Percentiles rank a stretch among this genome's conserved stretches.
These are phyloP conservation scores for Aquanectria penicillioides DNA, from an alignment of 2,329 filamentous ascomycete species.

Conservation along the genomic window DNA sequence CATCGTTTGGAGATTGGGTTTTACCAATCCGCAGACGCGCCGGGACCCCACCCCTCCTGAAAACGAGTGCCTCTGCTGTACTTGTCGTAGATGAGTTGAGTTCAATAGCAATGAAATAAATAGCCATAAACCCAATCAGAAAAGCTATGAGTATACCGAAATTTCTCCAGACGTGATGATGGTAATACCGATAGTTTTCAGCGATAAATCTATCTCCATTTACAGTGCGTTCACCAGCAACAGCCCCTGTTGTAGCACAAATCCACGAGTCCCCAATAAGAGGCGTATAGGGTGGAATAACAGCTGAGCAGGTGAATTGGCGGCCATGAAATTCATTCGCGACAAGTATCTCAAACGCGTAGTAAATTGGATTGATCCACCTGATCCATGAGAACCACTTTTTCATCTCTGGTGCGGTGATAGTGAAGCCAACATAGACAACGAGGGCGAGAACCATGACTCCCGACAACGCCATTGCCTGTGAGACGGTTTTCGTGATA, in stretches of 20 bases:
- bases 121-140: conserved; percentile 68
- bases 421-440: conserved; percentile 40
- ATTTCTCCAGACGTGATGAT: conserved; percentile 72
- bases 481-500: conserved; percentile 71
- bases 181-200: conserved; percentile 65
- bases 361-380: conserved; percentile 78
- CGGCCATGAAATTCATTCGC: conserved; percentile 76
- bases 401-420: conserved; percentile 53
- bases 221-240: conserved; percentile 62
- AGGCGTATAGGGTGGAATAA: conserved; percentile 58
- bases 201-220: conserved; percentile 70
- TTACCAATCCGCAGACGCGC: conserved; percentile 48
- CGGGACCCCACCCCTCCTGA: conserved; percentile 65
- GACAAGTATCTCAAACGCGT: conserved; percentile 78
- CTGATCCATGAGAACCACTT: conserved; percentile 81
- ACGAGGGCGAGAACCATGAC: conserved; percentile 66
- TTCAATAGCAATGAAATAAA: conserved; percentile 73
- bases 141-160: conserved; percentile 75
- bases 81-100: conserved; percentile 71
- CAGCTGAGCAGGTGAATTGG: conserved; percentile 64
- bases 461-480: conserved; percentile 64
- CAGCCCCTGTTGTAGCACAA: conserved; percentile 64
- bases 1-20: conserved; percentile 40
- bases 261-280: conserved; percentile 59
- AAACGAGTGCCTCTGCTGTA: conserved; percentile 76